Conservation (phyloP, 306 rosid species). For the Cucurbita maxima region DNA sequence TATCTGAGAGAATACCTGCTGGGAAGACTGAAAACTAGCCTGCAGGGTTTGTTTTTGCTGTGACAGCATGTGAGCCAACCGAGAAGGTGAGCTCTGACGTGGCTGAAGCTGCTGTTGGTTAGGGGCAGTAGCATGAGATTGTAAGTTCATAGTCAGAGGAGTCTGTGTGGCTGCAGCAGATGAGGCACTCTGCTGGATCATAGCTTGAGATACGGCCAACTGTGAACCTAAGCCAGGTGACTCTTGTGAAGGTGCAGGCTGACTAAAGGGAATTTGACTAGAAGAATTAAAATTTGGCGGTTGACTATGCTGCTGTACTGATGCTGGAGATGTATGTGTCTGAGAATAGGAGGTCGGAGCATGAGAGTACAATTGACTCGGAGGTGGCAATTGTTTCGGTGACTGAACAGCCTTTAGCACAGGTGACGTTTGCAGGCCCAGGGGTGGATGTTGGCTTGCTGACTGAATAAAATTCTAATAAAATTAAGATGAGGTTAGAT, state of each 20-base stretch:
- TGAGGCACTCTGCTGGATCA: constrained; percentile 32
- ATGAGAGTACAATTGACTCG: constrained; percentile 40
- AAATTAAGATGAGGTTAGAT: background rate
- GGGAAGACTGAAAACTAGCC: constrained; percentile 93
- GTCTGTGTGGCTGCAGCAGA: constrained; percentile 29
- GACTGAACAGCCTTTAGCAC: constrained; percentile 47
- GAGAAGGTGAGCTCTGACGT: constrained; percentile 67
- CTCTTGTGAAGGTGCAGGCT: constrained; percentile 33
- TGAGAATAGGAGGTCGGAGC: constrained; percentile 39
- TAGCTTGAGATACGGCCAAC: constrained; percentile 48
- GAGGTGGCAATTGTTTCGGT: constrained; percentile 57
- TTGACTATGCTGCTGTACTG: constrained; percentile 45
- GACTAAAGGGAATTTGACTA: constrained; percentile 26
- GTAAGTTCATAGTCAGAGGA: constrained; percentile 35
- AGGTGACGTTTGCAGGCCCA: constrained; percentile 47
- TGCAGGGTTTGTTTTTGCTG: constrained; percentile 83
- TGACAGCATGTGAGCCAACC: constrained; percentile 78
- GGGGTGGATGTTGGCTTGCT: constrained; percentile 32
- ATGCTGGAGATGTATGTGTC: constrained; percentile 25
- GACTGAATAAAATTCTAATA: constrained; percentile 42
- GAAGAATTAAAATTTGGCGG: constrained; percentile 43
- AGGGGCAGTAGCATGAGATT: constrained; percentile 22
- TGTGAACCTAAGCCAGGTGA: constrained; percentile 35
- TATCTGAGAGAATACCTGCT: constrained; percentile 86
- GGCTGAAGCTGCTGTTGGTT: constrained; percentile 46